Evolutionary conservation across 2,329 filamentous ascomycete species (phyloP), one percentile per base, ranked within the genome.

Genomic region (Bretziella fagacearum): DNA sequence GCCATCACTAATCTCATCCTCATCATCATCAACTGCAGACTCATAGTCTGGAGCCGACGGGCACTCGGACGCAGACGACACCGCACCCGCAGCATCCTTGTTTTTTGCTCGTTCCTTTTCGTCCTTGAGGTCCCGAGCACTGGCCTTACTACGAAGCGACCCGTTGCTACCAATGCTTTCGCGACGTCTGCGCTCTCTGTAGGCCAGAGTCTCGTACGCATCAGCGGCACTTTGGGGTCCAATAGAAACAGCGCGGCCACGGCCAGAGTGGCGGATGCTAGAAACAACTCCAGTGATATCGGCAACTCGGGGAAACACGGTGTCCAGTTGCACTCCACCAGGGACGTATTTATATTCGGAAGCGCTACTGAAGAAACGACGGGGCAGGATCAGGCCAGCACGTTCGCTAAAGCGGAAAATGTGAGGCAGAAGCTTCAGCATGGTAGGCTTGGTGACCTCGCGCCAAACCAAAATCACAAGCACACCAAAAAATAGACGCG

Each of bases 151-250:
- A 53, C 61, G 62, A 27, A 70, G 47, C 51, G 64, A 66, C n/a
- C 63, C 62, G 47, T 73, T 68, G 56, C 71, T 70, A 49, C 64
- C 59, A 35, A 73, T 60, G 59, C 73, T 71, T 62, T 77, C 73
- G 26, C 71, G 60, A 25, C 73, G 62, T 48, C 67, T 64, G 18
- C 71, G 63, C 57, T 94, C 85, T 17, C 89, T 79, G 58, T 94
- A 94, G 4, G 89, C 91, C 42, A 98, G 69, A 17, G 86, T 85
- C 65, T 98, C 91, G 63, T 95, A 94, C 20, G 86, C 91, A 63
- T 98, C 91, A 2, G 91, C 91, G 51, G 87, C 87, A 39, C 87
- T 95, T 63, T 96, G 91, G 1, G 91, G 91, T 0, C 91, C 91
- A 46, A 96, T 74, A 4, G 86, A 94, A 27, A 96, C 77, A 26